These are phyloP conservation scores for Monosporascus ibericus DNA, from an alignment of 2,329 filamentous ascomycete species.

Conservation along the genomic window DNA sequence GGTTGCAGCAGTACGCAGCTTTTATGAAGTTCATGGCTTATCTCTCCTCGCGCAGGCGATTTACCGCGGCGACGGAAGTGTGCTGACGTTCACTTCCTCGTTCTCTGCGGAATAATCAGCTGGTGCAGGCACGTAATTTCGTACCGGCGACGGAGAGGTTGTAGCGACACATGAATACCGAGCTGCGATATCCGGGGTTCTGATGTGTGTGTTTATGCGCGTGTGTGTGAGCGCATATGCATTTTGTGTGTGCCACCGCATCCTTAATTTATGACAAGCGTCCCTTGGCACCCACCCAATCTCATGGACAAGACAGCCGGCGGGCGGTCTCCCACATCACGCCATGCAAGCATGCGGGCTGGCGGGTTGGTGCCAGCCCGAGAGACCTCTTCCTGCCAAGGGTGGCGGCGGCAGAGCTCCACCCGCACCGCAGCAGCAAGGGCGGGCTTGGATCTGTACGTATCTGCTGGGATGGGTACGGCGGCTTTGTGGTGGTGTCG, in stretches of 20 bases:
- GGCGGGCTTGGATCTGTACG: not conserved
- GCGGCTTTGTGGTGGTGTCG: constrained; percentile 12
- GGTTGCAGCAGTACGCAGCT: constrained; percentile 7
- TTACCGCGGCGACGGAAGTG: not conserved
- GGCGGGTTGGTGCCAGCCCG: not conserved
- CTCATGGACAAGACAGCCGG: not conserved
- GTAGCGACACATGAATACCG: not conserved
- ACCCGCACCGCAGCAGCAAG: constrained; percentile 7
- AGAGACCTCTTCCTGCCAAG: not conserved
- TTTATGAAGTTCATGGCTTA: constrained; percentile 16
- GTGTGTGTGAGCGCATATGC: no score
- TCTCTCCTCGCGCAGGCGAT: constrained; percentile 1
- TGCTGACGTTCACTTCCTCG: not conserved
- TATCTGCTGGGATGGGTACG: not conserved
- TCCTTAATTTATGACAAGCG: not conserved
- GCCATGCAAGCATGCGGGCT: not conserved
- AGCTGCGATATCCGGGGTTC: not conserved
- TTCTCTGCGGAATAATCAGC: not conserved
- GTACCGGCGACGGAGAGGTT: not conserved
- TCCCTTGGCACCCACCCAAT: not conserved
- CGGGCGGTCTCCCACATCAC: not conserved
- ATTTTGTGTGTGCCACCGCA: not conserved
- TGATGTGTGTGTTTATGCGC: not conserved
- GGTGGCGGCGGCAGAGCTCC: constrained; percentile 3
- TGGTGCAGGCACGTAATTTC: not conserved